phyloP scores from a whole-genome alignment of 164 flowering plant species.

The Pachysandra terminalis region DNA sequence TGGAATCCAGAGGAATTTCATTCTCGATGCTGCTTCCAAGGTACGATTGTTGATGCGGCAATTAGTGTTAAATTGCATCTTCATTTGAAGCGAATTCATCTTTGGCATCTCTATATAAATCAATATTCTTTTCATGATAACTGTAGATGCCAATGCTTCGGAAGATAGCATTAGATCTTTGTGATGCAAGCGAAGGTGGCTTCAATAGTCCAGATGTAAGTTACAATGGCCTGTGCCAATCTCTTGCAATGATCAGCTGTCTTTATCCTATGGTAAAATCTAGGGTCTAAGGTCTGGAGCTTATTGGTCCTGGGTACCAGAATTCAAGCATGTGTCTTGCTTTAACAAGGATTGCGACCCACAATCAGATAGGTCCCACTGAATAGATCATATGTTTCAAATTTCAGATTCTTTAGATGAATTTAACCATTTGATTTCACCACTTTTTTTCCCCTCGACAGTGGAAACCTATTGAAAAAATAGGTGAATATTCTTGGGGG shows the following conservation, averaged over 20 bases:
- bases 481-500: not conserved
- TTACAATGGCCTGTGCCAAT: not conserved
- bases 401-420: too few species aligned
- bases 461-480: not conserved
- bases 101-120: not conserved
- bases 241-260: too few species aligned
- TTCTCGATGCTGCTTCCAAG: conserved; percentile 54
- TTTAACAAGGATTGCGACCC: too few species aligned
- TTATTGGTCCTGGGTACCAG: too few species aligned
- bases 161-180: conserved; percentile 61
- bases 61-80: not conserved
- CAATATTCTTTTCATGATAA: conserved; percentile 1
- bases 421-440: too few species aligned
- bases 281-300: too few species aligned
- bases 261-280: too few species aligned
- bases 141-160: conserved; percentile 74
- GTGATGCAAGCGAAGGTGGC: conserved; percentile 65
- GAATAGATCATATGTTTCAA: too few species aligned
- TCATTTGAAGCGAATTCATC: not conserved
- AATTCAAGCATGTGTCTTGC: too few species aligned
- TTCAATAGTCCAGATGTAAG: conserved; percentile 66
- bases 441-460: too few species aligned
- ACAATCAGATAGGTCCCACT: too few species aligned
- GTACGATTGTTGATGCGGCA: conserved; percentile 24
- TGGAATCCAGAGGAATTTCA: conserved; percentile 53